Base-by-base conservation (phyloP, 306 rosid species). In the Urtica urens region DNA sequence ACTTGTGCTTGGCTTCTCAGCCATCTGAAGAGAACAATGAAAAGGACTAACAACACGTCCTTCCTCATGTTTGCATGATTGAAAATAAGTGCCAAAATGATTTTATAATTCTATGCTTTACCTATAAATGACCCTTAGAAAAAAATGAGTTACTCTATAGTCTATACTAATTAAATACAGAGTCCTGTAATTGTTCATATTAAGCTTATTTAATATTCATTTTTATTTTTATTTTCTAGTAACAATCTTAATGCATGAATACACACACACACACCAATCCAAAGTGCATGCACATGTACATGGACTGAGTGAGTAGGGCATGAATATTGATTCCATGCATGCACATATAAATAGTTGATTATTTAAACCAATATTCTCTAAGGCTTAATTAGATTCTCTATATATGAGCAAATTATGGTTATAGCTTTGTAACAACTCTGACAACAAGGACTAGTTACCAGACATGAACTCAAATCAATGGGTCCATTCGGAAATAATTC, bases 31-130 rank as follows among this genome's bases (percentile, higher is more conserved):
- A 49, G 37, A 55, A 50, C 40, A 31, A 47, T 53, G 57, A 45
- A 45, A 45, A 21, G 14, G 12, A 15, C 9, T 46, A 46, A 57
- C n/a, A n/a, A n/a, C n/a, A n/a, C n/a, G n/a, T n/a, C 51, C 62
- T 34, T 55, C 77, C 80, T 69, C 80, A 44, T 72, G 80, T 70
- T 55, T 62, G 74, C 78, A 75, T 72, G 70, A 82, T 72, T 73
- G 72, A 56, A 55, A 49, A 70, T 70, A 56, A 55, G 54, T 63
- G 28, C n/a, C 13, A 46, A 9, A 37, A 60, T 8, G 51, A 62
- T 41, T 51, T 31, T 51, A 51, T 49, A 27, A 47, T 53, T 19
- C 59, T 18, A 30, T 15, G 46, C 43, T 38, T 39, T 37, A 59
- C n/a, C n/a, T n/a, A n/a, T 46, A 30, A 58, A 38, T 46, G 41